Percentiles rank a stretch among this genome's conserved stretches.
Evolutionary conservation across 192 early-diverging fungal species (phyloP).

Genomic region (Coemansia sp.): DNA sequence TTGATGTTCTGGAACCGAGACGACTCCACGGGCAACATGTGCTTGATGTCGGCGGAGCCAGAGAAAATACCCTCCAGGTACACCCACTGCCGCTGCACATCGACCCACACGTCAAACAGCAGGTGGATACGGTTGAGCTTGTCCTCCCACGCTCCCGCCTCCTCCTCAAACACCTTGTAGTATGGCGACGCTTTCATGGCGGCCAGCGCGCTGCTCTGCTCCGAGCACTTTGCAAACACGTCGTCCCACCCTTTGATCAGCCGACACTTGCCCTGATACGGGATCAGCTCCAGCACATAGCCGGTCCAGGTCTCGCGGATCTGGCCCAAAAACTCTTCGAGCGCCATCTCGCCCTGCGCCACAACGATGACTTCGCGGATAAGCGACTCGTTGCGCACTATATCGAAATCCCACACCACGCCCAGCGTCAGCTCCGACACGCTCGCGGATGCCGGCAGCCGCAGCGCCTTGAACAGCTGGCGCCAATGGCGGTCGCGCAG

Average conservation of each 20-base stretch:
- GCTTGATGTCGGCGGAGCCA: constrained; percentile 96
- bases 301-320: constrained; percentile 89
- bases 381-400: constrained; percentile 82
- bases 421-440: constrained; percentile 92
- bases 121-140: constrained; percentile 94
- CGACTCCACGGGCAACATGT: constrained; percentile 95
- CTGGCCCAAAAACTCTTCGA: constrained; percentile 97
- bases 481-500: constrained; percentile 98
- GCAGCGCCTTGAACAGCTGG: constrained; percentile 84
- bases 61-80: constrained; percentile 99
- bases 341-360: constrained; percentile 99
- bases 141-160: constrained; percentile 94
- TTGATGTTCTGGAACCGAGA: constrained; percentile 97
- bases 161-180: constrained; percentile 98
- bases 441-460: constrained; percentile 66
- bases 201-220: constrained; percentile 92
- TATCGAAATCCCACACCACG: constrained; percentile 93
- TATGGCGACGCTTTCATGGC: constrained; percentile 99
- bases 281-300: constrained; percentile 92
- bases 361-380: constrained; percentile 88
- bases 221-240: constrained; percentile 93
- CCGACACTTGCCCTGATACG: constrained; percentile 97
- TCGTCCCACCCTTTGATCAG: constrained; percentile 99
- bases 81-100: constrained; percentile 99
- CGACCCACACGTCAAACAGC: constrained; percentile 99